phyloP scores from a whole-genome alignment of 2,329 filamentous ascomycete species.

The Fusarium sp. region DNA sequence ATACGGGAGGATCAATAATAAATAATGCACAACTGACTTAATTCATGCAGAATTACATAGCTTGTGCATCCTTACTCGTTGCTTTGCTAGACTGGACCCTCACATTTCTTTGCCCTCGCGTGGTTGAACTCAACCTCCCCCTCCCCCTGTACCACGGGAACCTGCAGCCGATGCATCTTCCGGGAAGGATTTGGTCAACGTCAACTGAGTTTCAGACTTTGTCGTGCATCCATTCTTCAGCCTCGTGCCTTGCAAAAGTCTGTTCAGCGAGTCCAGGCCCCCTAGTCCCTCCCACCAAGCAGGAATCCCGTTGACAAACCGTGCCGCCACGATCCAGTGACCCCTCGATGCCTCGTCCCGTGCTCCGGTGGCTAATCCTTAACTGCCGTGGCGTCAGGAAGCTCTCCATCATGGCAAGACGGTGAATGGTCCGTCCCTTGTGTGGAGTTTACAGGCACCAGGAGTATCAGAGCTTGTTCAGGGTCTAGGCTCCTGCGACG shows the following conservation, averaged over 20 bases:
- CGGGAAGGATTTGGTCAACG: slow-evolving; percentile 2
- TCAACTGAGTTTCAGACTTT: slow-evolving; percentile 23
- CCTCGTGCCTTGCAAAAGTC: slow-evolving; percentile 20
- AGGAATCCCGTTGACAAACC: slow-evolving; percentile 30
- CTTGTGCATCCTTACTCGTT: neutral
- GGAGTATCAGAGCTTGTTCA: neutral
- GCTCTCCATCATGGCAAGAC: slow-evolving; percentile 1
- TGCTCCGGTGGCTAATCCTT: neutral
- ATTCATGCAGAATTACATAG: slow-evolving; percentile 29
- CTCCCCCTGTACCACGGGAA: slow-evolving; percentile 23
- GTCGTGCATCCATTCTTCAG: slow-evolving; percentile 22
- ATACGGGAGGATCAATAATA: slow-evolving; percentile 7
- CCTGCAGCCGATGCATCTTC: slow-evolving; percentile 25
- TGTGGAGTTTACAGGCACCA: slow-evolving; percentile 11
- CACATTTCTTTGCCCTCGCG: slow-evolving; percentile 6
- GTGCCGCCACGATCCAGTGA: slow-evolving; percentile 24
- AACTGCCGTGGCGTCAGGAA: neutral
- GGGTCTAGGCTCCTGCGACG: slow-evolving; percentile 8
- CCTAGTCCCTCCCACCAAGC: slow-evolving; percentile 10
- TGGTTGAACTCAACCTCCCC: slow-evolving; percentile 18
- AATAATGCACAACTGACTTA: slow-evolving; percentile 9
- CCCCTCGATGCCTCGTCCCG: slow-evolving; percentile 6
- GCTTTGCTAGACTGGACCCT: neutral
- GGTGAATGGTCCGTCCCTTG: neutral
- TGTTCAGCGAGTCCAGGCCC: slow-evolving; percentile 31